These are phyloP conservation scores for Metschnikowia cerradonensis DNA, from an alignment of 805 yeast species.

Conservation along the genomic window DNA sequence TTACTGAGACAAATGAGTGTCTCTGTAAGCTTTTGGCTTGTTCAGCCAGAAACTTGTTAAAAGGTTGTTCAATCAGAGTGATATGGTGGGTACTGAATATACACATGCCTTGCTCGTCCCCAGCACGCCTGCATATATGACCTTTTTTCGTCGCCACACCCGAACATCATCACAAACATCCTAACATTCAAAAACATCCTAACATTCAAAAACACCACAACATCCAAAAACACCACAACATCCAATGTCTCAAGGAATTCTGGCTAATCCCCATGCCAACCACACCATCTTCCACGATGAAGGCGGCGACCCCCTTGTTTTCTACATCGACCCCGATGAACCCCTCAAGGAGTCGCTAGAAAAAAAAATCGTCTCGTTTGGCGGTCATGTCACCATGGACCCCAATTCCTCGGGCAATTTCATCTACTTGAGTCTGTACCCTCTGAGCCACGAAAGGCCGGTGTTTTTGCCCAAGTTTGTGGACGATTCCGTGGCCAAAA, in stretches of 20 bases:
- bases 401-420: not conserved
- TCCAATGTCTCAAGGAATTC: slow-evolving; percentile 3
- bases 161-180: slow-evolving; percentile 11
- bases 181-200: slow-evolving; percentile 5
- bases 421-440: slow-evolving; percentile 10
- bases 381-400: not conserved
- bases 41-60: too few relatives aligned
- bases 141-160: slow-evolving; percentile 3
- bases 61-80: too few relatives aligned
- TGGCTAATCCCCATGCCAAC: not conserved
- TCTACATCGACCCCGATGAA: slow-evolving; percentile 10
- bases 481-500: slow-evolving; percentile 11
- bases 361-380: slow-evolving; percentile 1
- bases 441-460: slow-evolving; percentile 3
- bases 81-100: not conserved
- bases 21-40: too few relatives aligned
- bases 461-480: slow-evolving; percentile 12
- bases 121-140: not conserved
- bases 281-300: slow-evolving; percentile 9
- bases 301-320: slow-evolving; percentile 10
- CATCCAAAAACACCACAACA: not conserved
- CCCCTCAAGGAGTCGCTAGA: slow-evolving; percentile 2
- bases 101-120: not conserved
- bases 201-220: slow-evolving; percentile 1
- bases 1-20: too few relatives aligned